Evolutionary conservation across 2,329 filamentous ascomycete species (phyloP), one percentile per base, ranked within the genome.

Genomic region (Trematosphaeria pertusa): DNA sequence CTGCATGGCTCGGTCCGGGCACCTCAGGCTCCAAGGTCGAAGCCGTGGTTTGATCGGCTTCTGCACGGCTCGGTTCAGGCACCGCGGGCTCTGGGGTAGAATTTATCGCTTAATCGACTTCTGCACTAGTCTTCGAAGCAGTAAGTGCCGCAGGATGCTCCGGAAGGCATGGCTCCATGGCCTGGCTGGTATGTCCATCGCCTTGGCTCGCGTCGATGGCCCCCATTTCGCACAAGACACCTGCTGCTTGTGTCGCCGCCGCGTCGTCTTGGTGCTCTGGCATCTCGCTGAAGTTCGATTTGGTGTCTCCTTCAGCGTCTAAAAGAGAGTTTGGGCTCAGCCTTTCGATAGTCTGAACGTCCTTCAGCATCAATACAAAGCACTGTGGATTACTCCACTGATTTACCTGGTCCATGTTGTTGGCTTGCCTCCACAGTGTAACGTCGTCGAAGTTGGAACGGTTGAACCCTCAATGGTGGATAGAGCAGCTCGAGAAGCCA

Each of bases 361-460:
- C 28, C 17, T 38, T 38, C 17, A 45, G 42, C 26, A 45, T 38
- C 26, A 17, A 38, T 24, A 45, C 34, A 33, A 45, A 45, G 34
- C 34, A 30, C 39, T 38, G 15, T 31, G 26, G 30, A 10, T 12
- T 14, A 45, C 22, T 26, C 15, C 18, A 24, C 24, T 45, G 21
- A 32, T 35, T 20, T 45, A 45, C 34, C 34, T 45, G 6, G 34
- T 45, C 34, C 34, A 45, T 45, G 34, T 45, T 45, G 26, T 45
- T 5, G 18, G 34, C 18, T 37, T 37, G 34, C 34, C 19, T 21
- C 34, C 19, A 21, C 34, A 18, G 34, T 37, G 34, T 37, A 42
- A 28, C 39, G 39, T 42, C 28, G 30, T 42, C 28, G 20, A 22
- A 34, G 14, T 21, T 20, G n/a, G 30, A 34, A 34, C 10, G 5